Evolutionary conservation across 257 asterid genomes (phyloP).

Genomic region (Lavandula angustifolia): DNA sequence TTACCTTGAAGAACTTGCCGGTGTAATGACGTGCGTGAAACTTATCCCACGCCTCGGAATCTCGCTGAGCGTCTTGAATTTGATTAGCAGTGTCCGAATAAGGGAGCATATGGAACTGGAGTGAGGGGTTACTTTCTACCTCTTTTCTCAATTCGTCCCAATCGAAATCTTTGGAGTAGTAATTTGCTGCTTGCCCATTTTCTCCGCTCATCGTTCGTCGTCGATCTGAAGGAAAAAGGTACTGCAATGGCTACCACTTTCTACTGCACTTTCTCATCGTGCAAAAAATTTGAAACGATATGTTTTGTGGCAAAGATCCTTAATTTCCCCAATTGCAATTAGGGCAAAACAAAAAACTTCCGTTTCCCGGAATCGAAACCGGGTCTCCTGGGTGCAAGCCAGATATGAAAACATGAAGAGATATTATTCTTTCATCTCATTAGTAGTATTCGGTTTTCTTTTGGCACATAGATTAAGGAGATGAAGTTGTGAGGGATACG

Average conservation of each 20-base stretch:
- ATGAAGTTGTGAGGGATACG: too few species aligned
- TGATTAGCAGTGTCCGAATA: conserved; percentile 21
- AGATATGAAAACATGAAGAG: too few species aligned
- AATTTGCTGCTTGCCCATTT: conserved; percentile 46
- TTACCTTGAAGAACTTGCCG: conserved; percentile 89
- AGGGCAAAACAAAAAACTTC: too few species aligned
- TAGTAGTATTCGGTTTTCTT: too few species aligned
- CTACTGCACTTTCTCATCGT: too few species aligned
- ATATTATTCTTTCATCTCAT: too few species aligned
- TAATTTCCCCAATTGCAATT: too few species aligned
- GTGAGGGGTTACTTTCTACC: conserved; percentile 58
- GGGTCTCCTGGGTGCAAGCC: too few species aligned
- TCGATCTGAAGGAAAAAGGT: not conserved
- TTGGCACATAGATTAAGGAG: too few species aligned
- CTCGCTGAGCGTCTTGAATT: conserved; percentile 32
- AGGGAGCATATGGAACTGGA: conserved; percentile 63
- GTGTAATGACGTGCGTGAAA: conserved; percentile 81
- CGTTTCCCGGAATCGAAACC: too few species aligned
- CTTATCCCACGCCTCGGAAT: conserved; percentile 73
- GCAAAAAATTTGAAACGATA: too few species aligned
- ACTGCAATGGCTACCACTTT: not conserved
- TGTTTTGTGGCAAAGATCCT: too few species aligned
- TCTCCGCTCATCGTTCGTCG: conserved; percentile 32
- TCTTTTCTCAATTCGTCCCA: conserved; percentile 66
- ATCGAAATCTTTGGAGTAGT: conserved; percentile 76